Evolutionary conservation across 257 asterid genomes (phyloP).

Genomic region (Solanum sitiens): DNA sequence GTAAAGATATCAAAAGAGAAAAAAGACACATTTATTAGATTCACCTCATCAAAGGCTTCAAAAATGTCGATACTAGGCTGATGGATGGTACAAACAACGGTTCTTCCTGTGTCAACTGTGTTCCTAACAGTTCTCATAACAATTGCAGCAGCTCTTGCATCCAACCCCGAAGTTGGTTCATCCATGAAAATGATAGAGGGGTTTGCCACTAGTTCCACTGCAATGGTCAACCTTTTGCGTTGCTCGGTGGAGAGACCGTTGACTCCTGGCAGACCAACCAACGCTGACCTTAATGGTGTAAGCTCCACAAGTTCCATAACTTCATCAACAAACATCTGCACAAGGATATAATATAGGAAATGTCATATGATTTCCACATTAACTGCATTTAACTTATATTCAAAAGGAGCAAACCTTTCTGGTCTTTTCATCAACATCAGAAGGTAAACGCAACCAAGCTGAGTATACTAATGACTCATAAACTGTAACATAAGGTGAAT

Average conservation of each 20-base stretch:
- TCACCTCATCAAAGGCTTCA: slow-evolving; percentile 74
- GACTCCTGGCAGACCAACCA: slow-evolving; percentile 71
- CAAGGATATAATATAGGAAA: background rate
- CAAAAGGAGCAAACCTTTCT: slow-evolving; percentile 23
- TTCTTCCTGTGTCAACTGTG: slow-evolving; percentile 71
- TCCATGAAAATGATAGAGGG: slow-evolving; percentile 81
- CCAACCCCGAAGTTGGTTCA: slow-evolving; percentile 77
- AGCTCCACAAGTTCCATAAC: slow-evolving; percentile 76
- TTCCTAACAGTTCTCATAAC: slow-evolving; percentile 75
- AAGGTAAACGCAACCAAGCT: slow-evolving; percentile 59
- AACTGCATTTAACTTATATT: background rate
- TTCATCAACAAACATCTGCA: slow-evolving; percentile 64
- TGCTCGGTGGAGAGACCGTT: slow-evolving; percentile 73
- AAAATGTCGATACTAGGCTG: slow-evolving; percentile 78
- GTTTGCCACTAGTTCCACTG: slow-evolving; percentile 72
- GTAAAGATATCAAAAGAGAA: background rate
- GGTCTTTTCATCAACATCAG: slow-evolving; percentile 32
- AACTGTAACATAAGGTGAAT: slow-evolving; percentile 65
- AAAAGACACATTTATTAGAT: background rate
- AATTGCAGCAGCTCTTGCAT: slow-evolving; percentile 87
- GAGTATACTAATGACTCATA: slow-evolving; percentile 61
- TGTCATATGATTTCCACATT: background rate
- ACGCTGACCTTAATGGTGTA: slow-evolving; percentile 29
- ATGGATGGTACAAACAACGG: slow-evolving; percentile 74
- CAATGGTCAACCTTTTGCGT: slow-evolving; percentile 64